phyloP scores from a whole-genome alignment of 2,329 filamentous ascomycete species.

The Beauveria varroae region DNA sequence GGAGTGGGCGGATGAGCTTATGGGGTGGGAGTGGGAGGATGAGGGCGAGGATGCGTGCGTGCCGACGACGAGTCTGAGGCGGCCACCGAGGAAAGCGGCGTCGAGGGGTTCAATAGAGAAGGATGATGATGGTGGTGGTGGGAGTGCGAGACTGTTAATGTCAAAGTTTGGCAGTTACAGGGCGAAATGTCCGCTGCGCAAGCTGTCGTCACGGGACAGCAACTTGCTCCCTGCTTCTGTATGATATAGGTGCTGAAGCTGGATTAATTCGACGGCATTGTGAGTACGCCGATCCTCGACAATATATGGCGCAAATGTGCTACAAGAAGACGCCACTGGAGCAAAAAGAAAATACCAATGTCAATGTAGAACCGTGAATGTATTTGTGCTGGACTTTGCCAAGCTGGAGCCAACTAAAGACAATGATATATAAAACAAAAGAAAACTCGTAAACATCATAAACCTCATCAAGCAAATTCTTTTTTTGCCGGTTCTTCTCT shows the following conservation, averaged over 20 bases:
- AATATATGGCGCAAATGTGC: too few relatives aligned
- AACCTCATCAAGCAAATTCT: constrained; percentile 11
- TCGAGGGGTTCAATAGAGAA: neutral
- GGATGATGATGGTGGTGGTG: neutral
- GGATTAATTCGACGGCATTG: neutral
- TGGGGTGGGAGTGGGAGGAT: neutral
- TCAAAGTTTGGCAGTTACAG: constrained; percentile 1
- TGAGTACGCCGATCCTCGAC: too few relatives aligned
- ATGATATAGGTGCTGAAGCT: neutral
- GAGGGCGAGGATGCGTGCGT: neutral
- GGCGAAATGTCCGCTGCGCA: neutral
- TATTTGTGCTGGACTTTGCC: neutral
- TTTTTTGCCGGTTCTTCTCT: neutral
- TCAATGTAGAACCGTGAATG: neutral
- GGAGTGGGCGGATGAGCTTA: constrained; percentile 4
- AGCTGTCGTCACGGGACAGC: neutral
- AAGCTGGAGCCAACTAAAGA: neutral
- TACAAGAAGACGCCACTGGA: too few relatives aligned
- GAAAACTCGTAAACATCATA: constrained; percentile 5
- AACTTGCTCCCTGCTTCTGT: neutral
- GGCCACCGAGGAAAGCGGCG: neutral
- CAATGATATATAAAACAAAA: neutral
- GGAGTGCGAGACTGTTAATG: neutral
- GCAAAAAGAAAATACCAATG: rapidly evolving
- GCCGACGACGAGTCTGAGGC: constrained; percentile 3